A percentile compares a stretch with the other conserved stretches of the same genome.
These are phyloP conservation scores for Colletotrichum liriopes DNA, from an alignment of 2,329 filamentous ascomycete species.

Conservation along the genomic window DNA sequence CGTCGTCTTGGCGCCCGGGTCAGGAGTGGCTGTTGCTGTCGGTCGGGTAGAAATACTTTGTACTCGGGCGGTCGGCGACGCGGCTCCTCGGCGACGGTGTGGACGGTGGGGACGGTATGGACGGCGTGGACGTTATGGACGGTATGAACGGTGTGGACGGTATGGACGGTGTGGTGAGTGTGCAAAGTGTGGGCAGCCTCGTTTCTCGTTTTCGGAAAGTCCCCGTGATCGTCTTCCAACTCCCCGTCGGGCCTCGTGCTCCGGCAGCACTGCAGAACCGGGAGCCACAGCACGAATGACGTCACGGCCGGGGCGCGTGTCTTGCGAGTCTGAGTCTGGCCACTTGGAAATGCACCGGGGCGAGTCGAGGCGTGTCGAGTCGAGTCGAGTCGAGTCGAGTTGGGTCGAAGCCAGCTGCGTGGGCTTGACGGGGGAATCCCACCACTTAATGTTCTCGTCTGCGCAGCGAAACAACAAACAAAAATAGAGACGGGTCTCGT, in stretches of 20 bases:
- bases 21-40: background rate
- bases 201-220: slow-evolving; percentile 27
- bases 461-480: background rate
- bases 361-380: no score
- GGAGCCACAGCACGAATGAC: slow-evolving; percentile 1
- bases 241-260: background rate
- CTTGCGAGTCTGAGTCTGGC: background rate
- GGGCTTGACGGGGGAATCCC: background rate
- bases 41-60: background rate
- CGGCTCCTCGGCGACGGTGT: background rate
- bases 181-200: background rate
- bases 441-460: background rate
- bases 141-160: no score
- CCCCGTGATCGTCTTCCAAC: slow-evolving; percentile 24
- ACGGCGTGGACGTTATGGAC: background rate
- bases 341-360: background rate
- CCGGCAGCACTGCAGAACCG: slow-evolving; percentile 9
- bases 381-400: background rate
- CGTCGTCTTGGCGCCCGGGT: background rate
- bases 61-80: background rate
- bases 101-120: no score
- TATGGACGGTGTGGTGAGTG: background rate
- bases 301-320: background rate
- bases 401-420: no score
- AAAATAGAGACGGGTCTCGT: background rate